These are phyloP conservation scores for Pyrus bretschneideri DNA, from an alignment of 306 rosid genomes.

Conservation along the genomic window DNA sequence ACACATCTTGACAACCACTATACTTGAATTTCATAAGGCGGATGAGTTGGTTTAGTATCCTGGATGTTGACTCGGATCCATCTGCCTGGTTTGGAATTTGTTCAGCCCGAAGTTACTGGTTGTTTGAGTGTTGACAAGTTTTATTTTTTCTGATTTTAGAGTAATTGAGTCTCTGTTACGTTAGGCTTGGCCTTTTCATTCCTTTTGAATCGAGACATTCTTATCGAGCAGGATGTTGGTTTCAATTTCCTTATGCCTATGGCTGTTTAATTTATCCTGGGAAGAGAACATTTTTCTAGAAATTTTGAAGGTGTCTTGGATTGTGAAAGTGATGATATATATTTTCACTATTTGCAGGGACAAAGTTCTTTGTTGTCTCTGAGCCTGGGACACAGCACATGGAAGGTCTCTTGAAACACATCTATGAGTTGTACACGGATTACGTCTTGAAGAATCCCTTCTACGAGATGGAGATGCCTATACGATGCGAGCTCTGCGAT, in stretches of 20 bases:
- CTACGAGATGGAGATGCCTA: slow-evolving; percentile 99
- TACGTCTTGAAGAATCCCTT: slow-evolving; percentile 91
- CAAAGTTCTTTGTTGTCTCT: slow-evolving; percentile 77
- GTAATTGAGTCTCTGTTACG: not conserved
- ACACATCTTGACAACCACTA: not conserved
- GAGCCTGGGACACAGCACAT: slow-evolving; percentile 79
- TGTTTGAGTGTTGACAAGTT: not conserved
- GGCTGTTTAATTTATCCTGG: not conserved
- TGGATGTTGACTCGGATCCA: not conserved
- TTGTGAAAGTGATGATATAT: not conserved
- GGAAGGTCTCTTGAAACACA: slow-evolving; percentile 67
- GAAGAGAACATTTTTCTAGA: not conserved
- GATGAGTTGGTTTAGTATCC: too few species aligned
- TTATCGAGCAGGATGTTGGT: not conserved
- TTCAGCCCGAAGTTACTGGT: not conserved
- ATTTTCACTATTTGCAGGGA: slow-evolving; percentile 40
- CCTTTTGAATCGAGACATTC: not conserved
- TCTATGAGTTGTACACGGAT: slow-evolving; percentile 78
- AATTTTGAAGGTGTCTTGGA: not conserved
- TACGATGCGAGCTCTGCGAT: slow-evolving; percentile 88
- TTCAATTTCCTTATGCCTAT: not conserved
- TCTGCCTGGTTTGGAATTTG: not conserved
- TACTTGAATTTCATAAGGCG: not conserved
- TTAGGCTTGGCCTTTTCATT: not conserved
- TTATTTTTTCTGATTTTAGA: not conserved